phyloP scores from a whole-genome alignment of 306 rosid species.

The Cercis canadensis region DNA sequence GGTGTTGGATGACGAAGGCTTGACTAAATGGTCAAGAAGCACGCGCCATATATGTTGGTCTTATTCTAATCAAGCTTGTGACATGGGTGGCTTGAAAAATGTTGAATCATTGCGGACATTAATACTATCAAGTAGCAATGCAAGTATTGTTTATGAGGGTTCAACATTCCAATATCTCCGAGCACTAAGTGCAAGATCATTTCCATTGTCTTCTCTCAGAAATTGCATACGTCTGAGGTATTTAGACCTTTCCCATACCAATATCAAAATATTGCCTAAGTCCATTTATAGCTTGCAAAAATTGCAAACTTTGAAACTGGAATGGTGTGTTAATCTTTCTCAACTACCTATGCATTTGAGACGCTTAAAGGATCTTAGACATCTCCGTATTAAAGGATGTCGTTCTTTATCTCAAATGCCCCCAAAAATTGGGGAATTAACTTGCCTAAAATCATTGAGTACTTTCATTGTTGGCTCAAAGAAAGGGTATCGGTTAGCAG shows the following conservation, averaged over 20 bases:
- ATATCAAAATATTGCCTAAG: background rate
- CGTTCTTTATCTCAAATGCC: background rate
- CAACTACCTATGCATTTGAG: slow-evolving; percentile 1
- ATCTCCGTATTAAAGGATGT: background rate
- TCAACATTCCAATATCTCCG: background rate
- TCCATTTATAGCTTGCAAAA: background rate
- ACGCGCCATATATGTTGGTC: background rate
- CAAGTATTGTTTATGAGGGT: background rate
- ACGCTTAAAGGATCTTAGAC: slow-evolving; percentile 14
- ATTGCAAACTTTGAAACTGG: slow-evolving; percentile 25
- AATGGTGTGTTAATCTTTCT: accelerated
- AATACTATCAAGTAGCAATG: too few relatives aligned
- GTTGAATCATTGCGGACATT: slow-evolving; percentile 7
- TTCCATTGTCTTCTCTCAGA: background rate
- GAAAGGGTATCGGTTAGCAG: slow-evolving; percentile 24
- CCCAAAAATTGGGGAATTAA: slow-evolving; percentile 4
- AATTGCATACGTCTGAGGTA: slow-evolving; percentile 24
- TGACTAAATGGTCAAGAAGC: background rate
- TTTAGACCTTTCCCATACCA: background rate
- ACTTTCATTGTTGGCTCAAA: background rate
- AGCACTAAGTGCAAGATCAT: accelerated
- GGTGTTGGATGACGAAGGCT: background rate
- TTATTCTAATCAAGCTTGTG: too few relatives aligned
- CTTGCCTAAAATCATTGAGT: slow-evolving; percentile 13
- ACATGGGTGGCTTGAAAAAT: too few relatives aligned